Percentiles rank a stretch among this genome's conserved stretches.
Evolutionary conservation across 2,329 filamentous ascomycete genomes (phyloP).

Genomic region (Monosporascus sp.): DNA sequence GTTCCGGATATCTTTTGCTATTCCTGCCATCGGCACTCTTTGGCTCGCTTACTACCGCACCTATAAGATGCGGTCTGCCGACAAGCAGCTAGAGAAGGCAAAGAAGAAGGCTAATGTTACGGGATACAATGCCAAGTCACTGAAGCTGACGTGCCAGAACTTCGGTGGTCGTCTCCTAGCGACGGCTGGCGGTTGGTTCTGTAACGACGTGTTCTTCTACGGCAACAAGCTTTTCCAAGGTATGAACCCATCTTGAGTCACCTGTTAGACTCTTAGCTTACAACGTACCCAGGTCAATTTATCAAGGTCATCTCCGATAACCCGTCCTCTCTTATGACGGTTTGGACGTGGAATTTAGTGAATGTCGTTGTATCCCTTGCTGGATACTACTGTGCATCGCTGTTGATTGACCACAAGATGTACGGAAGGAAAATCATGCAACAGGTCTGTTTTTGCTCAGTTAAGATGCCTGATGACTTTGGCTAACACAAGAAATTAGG

Average conservation of each 20-base stretch:
- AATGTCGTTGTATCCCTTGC: slow-evolving; percentile 82
- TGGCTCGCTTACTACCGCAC: slow-evolving; percentile 96
- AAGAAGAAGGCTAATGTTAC: slow-evolving; percentile 87
- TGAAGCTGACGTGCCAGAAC: slow-evolving; percentile 71
- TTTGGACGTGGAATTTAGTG: slow-evolving; percentile 88
- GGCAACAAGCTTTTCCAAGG: slow-evolving; percentile 96
- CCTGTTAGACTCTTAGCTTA: slow-evolving; percentile 2
- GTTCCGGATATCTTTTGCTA: slow-evolving; percentile 87
- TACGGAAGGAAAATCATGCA: slow-evolving; percentile 97
- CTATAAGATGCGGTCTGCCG: slow-evolving; percentile 88
- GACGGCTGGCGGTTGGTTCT: slow-evolving; percentile 87
- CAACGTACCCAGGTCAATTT: slow-evolving; percentile 54
- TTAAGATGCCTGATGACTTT: neutral
- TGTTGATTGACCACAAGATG: slow-evolving; percentile 92
- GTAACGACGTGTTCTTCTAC: slow-evolving; percentile 98
- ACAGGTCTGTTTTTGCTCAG: slow-evolving; percentile 40
- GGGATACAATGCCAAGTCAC: slow-evolving; percentile 83
- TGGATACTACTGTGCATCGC: slow-evolving; percentile 86
- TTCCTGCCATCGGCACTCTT: slow-evolving; percentile 83
- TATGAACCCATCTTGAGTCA: slow-evolving; percentile 5
- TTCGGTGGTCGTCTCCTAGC: slow-evolving; percentile 85
- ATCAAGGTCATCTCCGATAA: slow-evolving; percentile 73
- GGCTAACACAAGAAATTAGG: slow-evolving; percentile 12
- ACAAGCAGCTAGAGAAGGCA: slow-evolving; percentile 72
- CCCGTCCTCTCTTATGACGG: slow-evolving; percentile 70